Evolutionary conservation across 257 asterid genomes (phyloP).

Genomic region (Coffea canephora): DNA sequence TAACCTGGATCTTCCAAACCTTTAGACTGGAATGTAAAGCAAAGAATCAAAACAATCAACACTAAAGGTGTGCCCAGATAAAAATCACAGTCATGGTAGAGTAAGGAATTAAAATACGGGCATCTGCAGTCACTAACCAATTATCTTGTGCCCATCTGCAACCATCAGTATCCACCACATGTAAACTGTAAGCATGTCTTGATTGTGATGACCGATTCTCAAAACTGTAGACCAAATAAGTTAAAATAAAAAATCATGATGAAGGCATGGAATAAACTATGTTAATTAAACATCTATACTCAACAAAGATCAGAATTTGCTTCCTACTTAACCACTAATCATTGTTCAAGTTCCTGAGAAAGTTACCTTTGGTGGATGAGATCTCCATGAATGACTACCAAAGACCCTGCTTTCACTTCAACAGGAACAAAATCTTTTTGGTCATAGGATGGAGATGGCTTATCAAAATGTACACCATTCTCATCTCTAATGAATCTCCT

Average conservation of each 20-base stretch:
- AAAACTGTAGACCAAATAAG: conserved; percentile 44
- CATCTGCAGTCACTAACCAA: conserved; percentile 51
- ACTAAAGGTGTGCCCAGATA: background rate
- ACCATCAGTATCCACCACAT: conserved; percentile 80
- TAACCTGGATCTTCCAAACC: background rate
- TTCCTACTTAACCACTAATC: background rate
- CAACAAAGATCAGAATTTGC: background rate
- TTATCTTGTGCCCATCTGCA: conserved; percentile 87
- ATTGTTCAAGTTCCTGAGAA: conserved; percentile 3
- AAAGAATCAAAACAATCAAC: background rate
- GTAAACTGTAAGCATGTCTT: conserved; percentile 88
- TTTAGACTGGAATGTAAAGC: background rate
- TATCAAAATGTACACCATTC: conserved; percentile 76
- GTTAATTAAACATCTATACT: background rate
- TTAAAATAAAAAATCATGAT: background rate
- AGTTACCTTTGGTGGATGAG: conserved; percentile 74
- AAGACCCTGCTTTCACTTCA: conserved; percentile 77
- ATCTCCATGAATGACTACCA: conserved; percentile 78
- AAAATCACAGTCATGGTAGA: background rate
- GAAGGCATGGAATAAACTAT: background rate
- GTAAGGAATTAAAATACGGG: background rate
- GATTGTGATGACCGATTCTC: conserved; percentile 80
- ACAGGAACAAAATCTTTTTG: conserved; percentile 63
- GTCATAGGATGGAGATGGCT: conserved; percentile 68
- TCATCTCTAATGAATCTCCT: conserved; percentile 91